Conservation (phyloP, 805 yeast species). For the Teunomyces aglyptinius region DNA sequence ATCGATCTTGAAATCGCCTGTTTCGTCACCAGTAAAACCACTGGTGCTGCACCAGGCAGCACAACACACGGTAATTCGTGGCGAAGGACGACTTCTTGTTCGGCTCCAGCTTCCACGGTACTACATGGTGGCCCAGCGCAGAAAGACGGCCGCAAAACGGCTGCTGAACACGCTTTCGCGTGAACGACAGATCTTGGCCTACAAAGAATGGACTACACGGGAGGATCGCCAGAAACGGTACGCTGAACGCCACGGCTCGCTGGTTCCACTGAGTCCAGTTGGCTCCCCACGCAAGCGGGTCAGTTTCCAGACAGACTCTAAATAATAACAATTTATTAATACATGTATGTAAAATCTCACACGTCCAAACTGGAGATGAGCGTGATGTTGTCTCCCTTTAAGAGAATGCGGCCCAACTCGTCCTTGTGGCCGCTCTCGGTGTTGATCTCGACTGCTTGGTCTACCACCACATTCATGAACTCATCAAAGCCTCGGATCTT, state of each 20-base stretch:
- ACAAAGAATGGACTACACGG: constrained; percentile 20
- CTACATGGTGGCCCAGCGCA: constrained; percentile 1
- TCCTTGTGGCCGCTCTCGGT: constrained; percentile 48
- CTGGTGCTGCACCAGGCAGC: not conserved
- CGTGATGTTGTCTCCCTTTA: constrained; percentile 94
- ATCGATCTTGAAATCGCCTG: constrained; percentile 4
- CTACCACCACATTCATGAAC: constrained; percentile 80
- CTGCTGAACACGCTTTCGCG: constrained; percentile 8
- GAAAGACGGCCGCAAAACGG: constrained; percentile 1
- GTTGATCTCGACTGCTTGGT: constrained; percentile 63
- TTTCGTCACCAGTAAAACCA: constrained; percentile 1
- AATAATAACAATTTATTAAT: not conserved
- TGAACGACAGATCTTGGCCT: constrained; percentile 25
- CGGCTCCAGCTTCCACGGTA: not conserved
- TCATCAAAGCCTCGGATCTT: constrained; percentile 92
- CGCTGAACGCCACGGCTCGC: constrained; percentile 11
- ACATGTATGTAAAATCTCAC: constrained; percentile 7
- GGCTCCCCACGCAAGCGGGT: not conserved
- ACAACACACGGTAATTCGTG: not conserved
- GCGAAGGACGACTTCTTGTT: not conserved
- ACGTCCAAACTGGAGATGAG: constrained; percentile 50
- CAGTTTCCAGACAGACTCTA: not conserved
- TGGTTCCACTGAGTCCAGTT: not conserved
- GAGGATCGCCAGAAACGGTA: constrained; percentile 29
- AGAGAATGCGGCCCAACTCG: constrained; percentile 67